phyloP scores from a whole-genome alignment of 768 basidiomycete genomes.

The Hygrophorus russula region DNA sequence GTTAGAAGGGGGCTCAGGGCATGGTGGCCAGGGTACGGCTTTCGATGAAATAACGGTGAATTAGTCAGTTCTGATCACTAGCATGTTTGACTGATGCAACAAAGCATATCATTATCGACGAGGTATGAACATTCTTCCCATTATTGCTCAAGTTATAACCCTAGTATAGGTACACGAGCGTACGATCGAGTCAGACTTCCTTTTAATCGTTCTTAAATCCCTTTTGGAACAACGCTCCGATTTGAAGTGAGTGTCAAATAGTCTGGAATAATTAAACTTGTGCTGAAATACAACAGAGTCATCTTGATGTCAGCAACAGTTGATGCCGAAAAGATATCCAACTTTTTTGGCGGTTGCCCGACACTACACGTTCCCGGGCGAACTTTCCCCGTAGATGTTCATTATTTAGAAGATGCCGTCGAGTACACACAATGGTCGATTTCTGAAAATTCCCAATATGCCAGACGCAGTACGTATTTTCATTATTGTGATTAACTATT shows the following conservation, averaged over 20 bases:
- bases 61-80: slow-evolving; percentile 2
- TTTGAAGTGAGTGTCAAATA: slow-evolving; percentile 52
- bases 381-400: slow-evolving; percentile 84
- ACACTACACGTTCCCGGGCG: slow-evolving; percentile 84
- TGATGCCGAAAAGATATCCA: slow-evolving; percentile 82
- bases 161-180: slow-evolving; percentile 79
- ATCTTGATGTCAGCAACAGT: slow-evolving; percentile 96
- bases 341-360: slow-evolving; percentile 80
- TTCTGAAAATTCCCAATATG: slow-evolving; percentile 72
- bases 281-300: slow-evolving; percentile 37
- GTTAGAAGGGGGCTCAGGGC: slow-evolving; percentile 79
- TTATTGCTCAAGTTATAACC: slow-evolving; percentile 1
- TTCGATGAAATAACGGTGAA: slow-evolving; percentile 93
- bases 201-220: slow-evolving; percentile 86
- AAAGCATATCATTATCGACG: slow-evolving; percentile 92
- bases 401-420: slow-evolving; percentile 86
- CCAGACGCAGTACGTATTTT: slow-evolving; percentile 44
- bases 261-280: background rate
- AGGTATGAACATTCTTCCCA: slow-evolving; percentile 33
- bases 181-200: slow-evolving; percentile 94
- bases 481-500: slow-evolving; percentile 1
- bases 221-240: slow-evolving; percentile 66
- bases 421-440: slow-evolving; percentile 74
- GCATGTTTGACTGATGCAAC: slow-evolving; percentile 4
- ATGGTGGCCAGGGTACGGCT: slow-evolving; percentile 59